Base-by-base conservation (phyloP, 2,329 filamentous ascomycete species). In the Neobulgaria alba region DNA sequence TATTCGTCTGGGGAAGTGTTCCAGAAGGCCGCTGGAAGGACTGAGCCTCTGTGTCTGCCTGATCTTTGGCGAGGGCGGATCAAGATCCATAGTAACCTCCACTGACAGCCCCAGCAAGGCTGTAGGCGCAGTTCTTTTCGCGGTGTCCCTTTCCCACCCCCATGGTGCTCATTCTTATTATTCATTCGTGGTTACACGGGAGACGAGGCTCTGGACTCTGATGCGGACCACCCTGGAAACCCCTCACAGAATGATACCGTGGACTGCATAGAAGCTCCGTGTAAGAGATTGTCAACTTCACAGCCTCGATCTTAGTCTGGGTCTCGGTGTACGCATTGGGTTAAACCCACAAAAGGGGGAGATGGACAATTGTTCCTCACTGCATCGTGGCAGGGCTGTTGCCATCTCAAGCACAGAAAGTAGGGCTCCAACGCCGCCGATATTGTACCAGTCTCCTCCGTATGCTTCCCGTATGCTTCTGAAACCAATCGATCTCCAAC, bases 41-140 rank as follows among this genome's bases (percentile, higher is more conserved):
- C 19, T 35, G 16, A 19, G 33, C 33, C 33, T 35, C 19, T 10
- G 14, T 16, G 18, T 35, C 10, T n/a, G 33, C 18, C 33, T 21
- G 3, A 7, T 19, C 7, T 10, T 19, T 20, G 33, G 33, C 33
- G 33, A 35, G 33, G 20, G 16, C 33, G 33, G 33, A 20, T 18
- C 17, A 5, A n/a, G 5, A 19, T n/a, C 33, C 17, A 35, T 26
- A 35, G n/a, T 32, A 19, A 12, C 33, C 16, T 18, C 3, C 33
- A 33, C 15, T 14, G 30, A 16, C 33, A 16, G 33, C 33, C 33
- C n/a, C n/a, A 19, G 19, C 33, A 17, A 35, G 33, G 33, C 33
- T 19, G 4, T 20, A 10, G 17, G 33, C 33, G 15, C 19, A 35
- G 17, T 8, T n/a, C 15, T 12, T 7, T 15, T 33, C 31, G 17